Evolutionary conservation across 2,329 filamentous ascomycete species (phyloP), one percentile per base, ranked within the genome.

Genomic region (Lachnellula subtilissima): DNA sequence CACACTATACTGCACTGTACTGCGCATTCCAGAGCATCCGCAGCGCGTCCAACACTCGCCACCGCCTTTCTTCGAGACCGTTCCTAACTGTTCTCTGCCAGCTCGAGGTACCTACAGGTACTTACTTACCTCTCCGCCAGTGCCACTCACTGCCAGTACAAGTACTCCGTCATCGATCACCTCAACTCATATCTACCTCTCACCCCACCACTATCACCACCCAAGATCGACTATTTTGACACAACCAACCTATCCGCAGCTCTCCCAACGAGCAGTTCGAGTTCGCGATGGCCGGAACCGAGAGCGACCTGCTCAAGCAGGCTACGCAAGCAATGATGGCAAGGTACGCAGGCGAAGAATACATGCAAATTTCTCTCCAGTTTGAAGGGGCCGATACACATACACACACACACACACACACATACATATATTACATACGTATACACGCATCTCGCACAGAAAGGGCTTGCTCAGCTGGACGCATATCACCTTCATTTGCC

Each of bases 251-350:
- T 36, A 17, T 40, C 22, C 42, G 19, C 7, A 14, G 22, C 37
- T 32, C 22, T n/a, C 14, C 52, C 49, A 19, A 48, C 32, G 28
- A 17, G 39, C 35, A 36, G 23, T 19, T 32, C 17, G 42, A 12
- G 37, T 59, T 53, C 54, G 59, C 59, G 25, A 70, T 69, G 66
- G 59, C 67, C 49, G 65, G 64, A 32, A 61, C 61, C 51, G 67
- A 69, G 57, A 62, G 63, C 52, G 69, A 71, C 62, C 62, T 71
- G 59, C 62, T 71, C 36, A 69, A 65, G 63, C 67, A 68, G 63
- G 69, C 69, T 56, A 70, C 69, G 57, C 68, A 70, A 57, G 60
- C 66, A 51, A 67, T 71, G 66, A 70, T 70, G 66, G 61, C 63
- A 62, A 71, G 67, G 69, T 71, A 69, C 62, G 69, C 58, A 55